Evolutionary conservation across 2,329 filamentous ascomycete species (phyloP), one percentile per base, ranked within the genome.

Genomic region (Aspergillus sp.): DNA sequence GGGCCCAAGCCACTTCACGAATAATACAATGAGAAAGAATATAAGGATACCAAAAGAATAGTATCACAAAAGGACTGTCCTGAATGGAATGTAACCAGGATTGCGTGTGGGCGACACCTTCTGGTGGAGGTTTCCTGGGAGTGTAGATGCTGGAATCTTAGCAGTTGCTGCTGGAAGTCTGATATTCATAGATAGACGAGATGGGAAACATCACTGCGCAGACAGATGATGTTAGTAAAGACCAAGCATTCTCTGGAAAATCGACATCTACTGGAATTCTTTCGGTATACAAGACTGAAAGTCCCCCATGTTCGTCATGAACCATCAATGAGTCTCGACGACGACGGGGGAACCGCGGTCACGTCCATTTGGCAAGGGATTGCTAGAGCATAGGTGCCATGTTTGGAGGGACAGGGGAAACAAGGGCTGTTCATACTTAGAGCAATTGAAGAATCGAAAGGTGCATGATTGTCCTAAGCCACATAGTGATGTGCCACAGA

Each of bases 401-500:
- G 32, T 36, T 36, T 15, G 32, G 32, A 36, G 32, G 10, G 23
- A 8, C 25, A 30, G 30, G 39, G 43, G 9, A 47, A 43, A 55
- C 28, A 21, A 55, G 52, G 53, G 45, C 15, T 51, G 28, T 19
- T 56, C 60, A 60, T 63, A 63, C 60, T 55, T 51, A 50, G 25
- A 50, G 25, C 13, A 39, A 45, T 10, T 30, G 12, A n/a, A 28
- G 47, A 38, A 28, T 52, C 19, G 38, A 41, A 23, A 57, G 28
- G 56, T 38, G 19, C 13, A 32, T 39, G 36, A 28, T 55, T 62
- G 28, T 15, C 21, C 30, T 25, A 51, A 58, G 55, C 52, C 57
- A 61, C 60, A 64, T 63, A 64, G 43, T 58, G 55, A 55, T 50
- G 41, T 45, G 32, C 56, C 47, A 39, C 54, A 48, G 49, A 45